Evolutionary conservation across 495 filamentous ascomycete genomes (phyloP).

Genomic region (Aspergillus saccharolyticus): DNA sequence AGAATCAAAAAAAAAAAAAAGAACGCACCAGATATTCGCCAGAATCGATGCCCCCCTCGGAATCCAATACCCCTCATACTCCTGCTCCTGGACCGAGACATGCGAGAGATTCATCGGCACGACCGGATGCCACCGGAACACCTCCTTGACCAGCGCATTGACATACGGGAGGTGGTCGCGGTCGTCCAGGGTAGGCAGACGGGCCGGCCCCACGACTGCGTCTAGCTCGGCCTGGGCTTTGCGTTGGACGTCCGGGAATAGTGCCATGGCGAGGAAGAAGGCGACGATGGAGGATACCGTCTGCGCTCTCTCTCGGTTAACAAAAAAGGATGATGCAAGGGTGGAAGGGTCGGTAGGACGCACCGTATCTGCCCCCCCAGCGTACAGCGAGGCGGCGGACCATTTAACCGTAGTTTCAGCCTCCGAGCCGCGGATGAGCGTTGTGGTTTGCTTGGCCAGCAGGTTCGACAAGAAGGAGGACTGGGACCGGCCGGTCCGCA

Average conservation of each 20-base stretch:
- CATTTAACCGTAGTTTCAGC: slow-evolving; percentile 35
- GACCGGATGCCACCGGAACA: slow-evolving; percentile 42
- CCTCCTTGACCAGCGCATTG: slow-evolving; percentile 39
- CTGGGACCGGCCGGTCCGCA: slow-evolving; percentile 24
- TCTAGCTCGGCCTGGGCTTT: slow-evolving; percentile 58
- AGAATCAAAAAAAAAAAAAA: too few species aligned
- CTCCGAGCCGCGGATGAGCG: slow-evolving; percentile 16
- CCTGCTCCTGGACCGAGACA: slow-evolving; percentile 47
- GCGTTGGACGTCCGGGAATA: slow-evolving; percentile 46
- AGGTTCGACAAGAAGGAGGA: slow-evolving; percentile 37
- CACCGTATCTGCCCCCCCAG: slow-evolving; percentile 54
- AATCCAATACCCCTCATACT: slow-evolving; percentile 46
- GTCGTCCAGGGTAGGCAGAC: slow-evolving; percentile 25
- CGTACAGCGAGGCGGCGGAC: slow-evolving; percentile 48
- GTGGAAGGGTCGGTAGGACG: too few species aligned
- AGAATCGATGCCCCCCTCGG: slow-evolving; percentile 45
- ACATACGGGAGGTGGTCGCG: slow-evolving; percentile 37
- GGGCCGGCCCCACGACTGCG: slow-evolving; percentile 35
- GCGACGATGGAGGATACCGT: slow-evolving; percentile 26
- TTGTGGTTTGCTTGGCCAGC: slow-evolving; percentile 20
- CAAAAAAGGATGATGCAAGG: neutral
- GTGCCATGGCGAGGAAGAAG: slow-evolving; percentile 45
- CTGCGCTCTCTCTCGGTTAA: too few species aligned
- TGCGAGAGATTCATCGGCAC: slow-evolving; percentile 50
- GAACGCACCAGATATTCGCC: slow-evolving; percentile 41